Percentiles rank a stretch among this genome's conserved stretches.
These are phyloP conservation scores for Tetrapyrgos nigripes DNA, from an alignment of 1,284 basidiomycete genomes.

Conservation along the genomic window DNA sequence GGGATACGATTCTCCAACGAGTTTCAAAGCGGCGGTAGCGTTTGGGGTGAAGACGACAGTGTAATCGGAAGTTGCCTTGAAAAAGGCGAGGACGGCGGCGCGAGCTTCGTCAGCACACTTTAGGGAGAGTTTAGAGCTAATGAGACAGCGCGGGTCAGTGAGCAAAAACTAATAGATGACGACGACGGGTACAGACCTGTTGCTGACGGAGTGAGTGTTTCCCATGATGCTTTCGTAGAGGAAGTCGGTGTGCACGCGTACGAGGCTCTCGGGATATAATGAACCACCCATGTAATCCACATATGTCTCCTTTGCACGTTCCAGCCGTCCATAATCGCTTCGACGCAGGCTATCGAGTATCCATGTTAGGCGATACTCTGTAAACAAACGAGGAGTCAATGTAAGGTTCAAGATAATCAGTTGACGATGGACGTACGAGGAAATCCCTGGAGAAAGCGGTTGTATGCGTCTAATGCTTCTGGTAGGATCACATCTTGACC, in stretches of 20 bases:
- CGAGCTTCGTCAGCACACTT: conserved; percentile 72
- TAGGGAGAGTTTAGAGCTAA: conserved; percentile 73
- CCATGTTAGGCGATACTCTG: conserved; percentile 67
- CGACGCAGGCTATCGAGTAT: conserved; percentile 73
- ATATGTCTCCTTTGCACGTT: conserved; percentile 70
- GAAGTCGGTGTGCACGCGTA: conserved; percentile 71
- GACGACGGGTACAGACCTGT: conserved; percentile 56
- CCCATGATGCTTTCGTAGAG: conserved; percentile 71
- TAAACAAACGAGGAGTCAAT: not conserved
- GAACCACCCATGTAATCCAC: conserved; percentile 86
- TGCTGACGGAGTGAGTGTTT: conserved; percentile 83
- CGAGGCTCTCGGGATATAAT: conserved; percentile 76
- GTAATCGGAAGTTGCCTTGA: conserved; percentile 73
- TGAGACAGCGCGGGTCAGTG: conserved; percentile 11
- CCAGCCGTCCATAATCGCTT: conserved; percentile 72
- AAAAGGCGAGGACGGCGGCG: conserved; percentile 72
- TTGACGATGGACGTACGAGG: conserved; percentile 21
- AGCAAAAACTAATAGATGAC: conserved; percentile 28
- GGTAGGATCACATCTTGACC: conserved; percentile 28
- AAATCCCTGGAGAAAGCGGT: conserved; percentile 36
- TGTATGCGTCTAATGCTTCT: conserved; percentile 40
- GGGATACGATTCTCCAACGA: conserved; percentile 82
- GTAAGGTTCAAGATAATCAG: not conserved
- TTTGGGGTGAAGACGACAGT: conserved; percentile 85
- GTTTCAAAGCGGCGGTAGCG: conserved; percentile 78